phyloP scores from a whole-genome alignment of 2,329 filamentous ascomycete species.

The Pyricularia sp. region DNA sequence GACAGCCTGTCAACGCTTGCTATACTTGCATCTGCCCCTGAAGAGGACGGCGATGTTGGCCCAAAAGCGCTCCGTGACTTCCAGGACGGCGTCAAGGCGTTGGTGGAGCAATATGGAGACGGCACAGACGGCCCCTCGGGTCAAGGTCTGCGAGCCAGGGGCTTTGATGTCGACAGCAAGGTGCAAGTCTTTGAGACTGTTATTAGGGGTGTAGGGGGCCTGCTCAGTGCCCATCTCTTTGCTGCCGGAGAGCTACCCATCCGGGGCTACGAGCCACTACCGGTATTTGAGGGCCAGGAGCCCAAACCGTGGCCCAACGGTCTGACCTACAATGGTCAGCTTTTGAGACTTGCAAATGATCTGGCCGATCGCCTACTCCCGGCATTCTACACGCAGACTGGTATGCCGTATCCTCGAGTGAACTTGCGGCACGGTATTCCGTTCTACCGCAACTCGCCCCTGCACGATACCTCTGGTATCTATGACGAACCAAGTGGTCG shows the following conservation, averaged over 20 bases:
- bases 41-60: constrained; percentile 41
- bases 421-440: constrained; percentile 87
- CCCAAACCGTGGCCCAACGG: constrained; percentile 66
- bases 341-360: constrained; percentile 82
- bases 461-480: constrained; percentile 45
- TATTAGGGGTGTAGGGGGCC: constrained; percentile 82
- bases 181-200: constrained; percentile 98
- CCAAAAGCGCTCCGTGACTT: constrained; percentile 63
- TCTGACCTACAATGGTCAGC: constrained; percentile 79
- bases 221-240: constrained; percentile 90
- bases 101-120: constrained; percentile 82
- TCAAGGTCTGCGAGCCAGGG: constrained; percentile 61
- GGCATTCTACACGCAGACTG: constrained; percentile 84
- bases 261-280: constrained; percentile 55
- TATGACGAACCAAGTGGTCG: not conserved
- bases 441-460: constrained; percentile 75
- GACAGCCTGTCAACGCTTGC: constrained; percentile 92
- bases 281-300: constrained; percentile 16
- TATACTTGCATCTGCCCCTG: constrained; percentile 71
- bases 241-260: constrained; percentile 87
- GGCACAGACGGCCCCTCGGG: constrained; percentile 61
- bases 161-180: constrained; percentile 94
- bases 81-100: constrained; percentile 64
- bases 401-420: constrained; percentile 88
- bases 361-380: constrained; percentile 76